Evolutionary conservation across 2,329 filamentous ascomycete species (phyloP), one percentile per base, ranked within the genome.

Genomic region (Didymella lethalis): DNA sequence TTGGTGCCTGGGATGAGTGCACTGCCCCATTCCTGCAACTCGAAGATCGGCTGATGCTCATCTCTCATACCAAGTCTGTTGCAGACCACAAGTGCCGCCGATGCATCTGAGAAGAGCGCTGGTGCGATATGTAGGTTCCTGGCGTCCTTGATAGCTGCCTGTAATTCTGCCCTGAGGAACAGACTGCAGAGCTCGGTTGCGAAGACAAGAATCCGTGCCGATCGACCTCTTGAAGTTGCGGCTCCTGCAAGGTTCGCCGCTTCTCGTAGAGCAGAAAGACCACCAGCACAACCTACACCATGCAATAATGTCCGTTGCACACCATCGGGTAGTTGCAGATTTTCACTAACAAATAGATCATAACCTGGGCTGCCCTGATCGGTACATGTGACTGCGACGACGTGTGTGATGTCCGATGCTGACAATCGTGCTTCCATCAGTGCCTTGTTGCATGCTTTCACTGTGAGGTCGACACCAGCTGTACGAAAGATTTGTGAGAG

Each of bases 81-180:
- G 68, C 86, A 88, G 32, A 91, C 69, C 1, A 91, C 79, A 28
- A 86, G 75, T 0, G 88, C 86, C 56, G 87, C 88, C n/a, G 86
- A 88, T 63, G 86, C 90, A 72, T 91, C 89, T 20, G 87, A 90
- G 72, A 91, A 91, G 2, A 91, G 76, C 14, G 84, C 85, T 1
- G 86, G 81, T 2, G 88, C 89, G 65, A 91, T 89, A 31, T 88
- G 81, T 11, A 87, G 84, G 59, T 88, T 81, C 64, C 89, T 47
- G 2, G 18, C 38, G 20, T 70, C 64, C 36, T 51, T 47, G 16
- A 84, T 16, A 70, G 89, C 84, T 71, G 84, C 86, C 62, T 90
- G 83, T 46, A 91, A 76, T 73, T 91, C 89, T 65, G 86, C 88
- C 41, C 88, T 80, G 6, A 88, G 84, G 68, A 90, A 77, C 1